Base-by-base conservation (phyloP, 2,329 filamentous ascomycete genomes). In the Fusarium chaquense region DNA sequence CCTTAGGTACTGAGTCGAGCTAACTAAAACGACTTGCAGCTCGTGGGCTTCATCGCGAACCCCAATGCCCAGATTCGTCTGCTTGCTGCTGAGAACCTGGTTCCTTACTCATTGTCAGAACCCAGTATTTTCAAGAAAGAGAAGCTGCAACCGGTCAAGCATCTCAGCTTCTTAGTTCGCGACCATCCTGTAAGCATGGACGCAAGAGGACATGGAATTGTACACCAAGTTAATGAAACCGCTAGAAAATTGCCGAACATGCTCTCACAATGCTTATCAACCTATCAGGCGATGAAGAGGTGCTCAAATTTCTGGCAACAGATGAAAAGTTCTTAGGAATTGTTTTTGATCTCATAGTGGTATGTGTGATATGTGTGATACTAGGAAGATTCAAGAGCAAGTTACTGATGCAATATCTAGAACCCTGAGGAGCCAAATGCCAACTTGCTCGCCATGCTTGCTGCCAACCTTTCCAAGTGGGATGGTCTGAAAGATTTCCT, bases 1-100 rank as follows among this genome's bases (percentile, higher is more conserved):
- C 3, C 1, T 1, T 20, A 5, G 3, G 33, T 20, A 5, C 5
- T 3, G 24, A 1, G 13, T 33, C 30, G 6, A 20, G 26, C 57
- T 74, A 20, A 75, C 66, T 24, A 64, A 6, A 13, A 38, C n/a
- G 6, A 11, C 24, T 45, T 28, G 32, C 73, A 97, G 93, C 89
- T 97, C 56, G 93, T 98, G 66, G 93, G 94, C 78, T 98, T 98
- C 81, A 92, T 98, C 63, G 91, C 93, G 80, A 91, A 97, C 82
- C 93, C 93, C 64, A 97, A 97, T 78, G 93, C 93, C 43, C 92
- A 97, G 78, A 93, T 98, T 70, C 90, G 96, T 73, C 90, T 93
- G 78, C 86, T 95, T 72, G 94, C 94, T 50, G 89, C 91, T 56
- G 94, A 97, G 80, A 92, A 97, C 74, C 86, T 98, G 36, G 90